phyloP scores from a whole-genome alignment of 768 basidiomycete species.

The Filobasidium floriforme region DNA sequence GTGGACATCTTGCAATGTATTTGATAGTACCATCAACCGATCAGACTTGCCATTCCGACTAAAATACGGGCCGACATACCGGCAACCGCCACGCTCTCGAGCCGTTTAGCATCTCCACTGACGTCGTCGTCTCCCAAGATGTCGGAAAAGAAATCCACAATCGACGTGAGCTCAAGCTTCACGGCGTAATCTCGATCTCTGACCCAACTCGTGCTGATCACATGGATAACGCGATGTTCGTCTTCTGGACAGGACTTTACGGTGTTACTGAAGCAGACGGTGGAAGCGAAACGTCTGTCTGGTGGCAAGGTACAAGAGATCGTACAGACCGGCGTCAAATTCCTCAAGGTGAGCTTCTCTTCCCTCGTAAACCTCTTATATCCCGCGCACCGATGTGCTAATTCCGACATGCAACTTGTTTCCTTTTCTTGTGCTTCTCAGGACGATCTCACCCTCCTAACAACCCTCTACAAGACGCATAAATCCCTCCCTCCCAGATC shows the following conservation, averaged over 20 bases:
- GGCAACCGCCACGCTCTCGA: no score
- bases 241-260: slow-evolving; percentile 62
- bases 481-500: slow-evolving; percentile 60
- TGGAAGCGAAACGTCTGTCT: slow-evolving; percentile 73
- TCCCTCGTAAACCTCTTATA: no score
- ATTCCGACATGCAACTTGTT: no score
- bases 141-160: neutral
- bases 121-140: no score
- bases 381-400: no score
- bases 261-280: slow-evolving; percentile 67
- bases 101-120: no score
- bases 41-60: no score
- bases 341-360: slow-evolving; percentile 58
- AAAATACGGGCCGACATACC: no score
- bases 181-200: neutral
- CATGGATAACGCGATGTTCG: neutral
- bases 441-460: slow-evolving; percentile 80
- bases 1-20: no score
- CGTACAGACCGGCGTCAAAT: slow-evolving; percentile 67
- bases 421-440: slow-evolving; percentile 44
- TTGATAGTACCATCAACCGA: no score
- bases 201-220: neutral
- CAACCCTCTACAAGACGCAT: slow-evolving; percentile 80
- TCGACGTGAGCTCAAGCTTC: slow-evolving; percentile 2
- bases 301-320: slow-evolving; percentile 73